Evolutionary conservation across 441 rosid genomes (phyloP), one percentile per base, ranked within the genome.

Genomic region (Erysimum cheiri): DNA sequence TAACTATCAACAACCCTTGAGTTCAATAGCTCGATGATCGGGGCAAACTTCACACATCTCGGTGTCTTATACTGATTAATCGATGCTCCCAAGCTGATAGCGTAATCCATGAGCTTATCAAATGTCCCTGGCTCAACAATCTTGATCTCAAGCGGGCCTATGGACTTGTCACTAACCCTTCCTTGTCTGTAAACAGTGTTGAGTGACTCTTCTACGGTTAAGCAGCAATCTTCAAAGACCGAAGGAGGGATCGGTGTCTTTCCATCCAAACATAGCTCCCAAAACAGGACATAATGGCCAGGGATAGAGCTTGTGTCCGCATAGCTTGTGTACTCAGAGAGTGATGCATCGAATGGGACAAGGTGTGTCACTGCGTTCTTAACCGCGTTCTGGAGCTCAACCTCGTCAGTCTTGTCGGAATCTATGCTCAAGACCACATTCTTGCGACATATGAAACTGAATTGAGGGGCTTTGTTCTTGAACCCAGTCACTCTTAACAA

Each of bases 61-160:
- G 93, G 90, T 22, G 90, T 83, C 81, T 88, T 88, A 69, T 88
- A 88, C 81, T 88, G 93, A 81, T 85, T 85, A 11, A 88, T 85
- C 52, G 93, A 88, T 55, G 90, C 93, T 13, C 93, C 93, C 19
- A 79, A 52, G 74, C 90, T 88, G 13, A 88, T 85, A 17, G 90
- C 88, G 60, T 82, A 85, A 77, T 88, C 90, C 93, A 88, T 88
- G 49, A 88, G 83, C 81, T 88, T 88, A 69, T 88, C 93, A 39
- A 88, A 88, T 32, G 90, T 85, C 65, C 93, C 93, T 59, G 80
- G 37, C 80, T 81, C 88, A 54, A 85, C 93, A 39, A 88, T 69
- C 83, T 72, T 85, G 77, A 88, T 84, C 85, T 88, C 93, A 0
- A 88, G 85, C 5, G 93, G 86, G 31, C 88, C 93, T 50, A 88